Conservation (phyloP, 1,139 yeast genomes). For the Saccharomycopsis crataegensis region DNA sequence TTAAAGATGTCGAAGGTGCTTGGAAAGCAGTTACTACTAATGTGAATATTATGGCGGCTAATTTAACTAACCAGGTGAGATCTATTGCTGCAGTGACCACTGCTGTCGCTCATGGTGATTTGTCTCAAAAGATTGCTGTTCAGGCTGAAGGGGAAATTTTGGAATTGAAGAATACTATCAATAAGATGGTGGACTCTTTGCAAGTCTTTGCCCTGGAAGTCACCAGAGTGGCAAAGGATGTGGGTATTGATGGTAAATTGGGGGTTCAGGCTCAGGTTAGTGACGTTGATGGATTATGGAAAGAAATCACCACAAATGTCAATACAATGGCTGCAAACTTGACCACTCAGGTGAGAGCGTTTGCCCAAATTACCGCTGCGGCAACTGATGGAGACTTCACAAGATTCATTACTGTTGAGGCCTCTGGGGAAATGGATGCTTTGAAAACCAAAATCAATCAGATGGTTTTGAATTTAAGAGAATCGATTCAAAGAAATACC, state of each 20-base stretch:
- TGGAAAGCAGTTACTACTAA: constrained; percentile 91
- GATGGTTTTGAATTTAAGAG: constrained; percentile 83
- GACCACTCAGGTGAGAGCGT: constrained; percentile 88
- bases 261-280: constrained; percentile 89
- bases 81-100: constrained; percentile 88
- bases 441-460: constrained; percentile 84
- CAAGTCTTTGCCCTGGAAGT: constrained; percentile 86
- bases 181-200: constrained; percentile 86
- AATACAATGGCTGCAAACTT: constrained; percentile 89
- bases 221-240: constrained; percentile 84
- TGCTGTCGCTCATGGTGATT: constrained; percentile 87
- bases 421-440: constrained; percentile 91
- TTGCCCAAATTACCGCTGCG: constrained; percentile 89
- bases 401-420: constrained; percentile 82
- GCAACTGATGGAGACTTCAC: constrained; percentile 94
- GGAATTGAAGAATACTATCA: constrained; percentile 72
- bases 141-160: constrained; percentile 84
- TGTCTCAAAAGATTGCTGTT: constrained; percentile 80
- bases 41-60: constrained; percentile 85
- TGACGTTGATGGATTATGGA: constrained; percentile 90
- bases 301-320: constrained; percentile 86
- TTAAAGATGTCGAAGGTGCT: constrained; percentile 87
- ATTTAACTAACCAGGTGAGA: constrained; percentile 82
- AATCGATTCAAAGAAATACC: constrained; percentile 82
- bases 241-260: constrained; percentile 85